Base-by-base conservation (phyloP, 208 protist genomes). In the Trypanosoma mega region DNA sequence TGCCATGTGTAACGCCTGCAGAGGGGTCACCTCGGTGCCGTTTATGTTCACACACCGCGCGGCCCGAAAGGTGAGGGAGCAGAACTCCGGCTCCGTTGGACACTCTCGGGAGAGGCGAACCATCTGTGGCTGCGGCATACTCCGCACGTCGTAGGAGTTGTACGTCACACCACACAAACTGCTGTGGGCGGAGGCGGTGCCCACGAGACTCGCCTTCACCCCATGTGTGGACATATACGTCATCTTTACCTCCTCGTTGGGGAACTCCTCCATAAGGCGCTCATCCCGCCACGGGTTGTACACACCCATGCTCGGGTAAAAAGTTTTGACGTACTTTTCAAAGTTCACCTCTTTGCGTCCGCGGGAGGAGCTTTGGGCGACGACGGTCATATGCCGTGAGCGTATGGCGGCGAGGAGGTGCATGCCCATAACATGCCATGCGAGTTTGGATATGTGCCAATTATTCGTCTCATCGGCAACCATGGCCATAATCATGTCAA, bases 271-370 rank as follows among this genome's bases (percentile, higher is more conserved):
- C 69, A 96, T 76, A 4, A 97, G 80, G 20, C 76, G 72, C 14
- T 63, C 54, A 73, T 97, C 92, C 21, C 87, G 76, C 92, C 92
- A 97, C 29, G 92, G 87, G 65, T 93, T 93, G 78, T 96, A 97
- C 16, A 96, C 85, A 12, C 73, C 77, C 82, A 97, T 93, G 61
- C 82, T 72, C 8, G 92, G 92, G 24, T 61, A 78, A 70, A 92
- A 79, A 57, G 68, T 79, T 36, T 90, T 81, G 24, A 91, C 87
- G 69, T 96, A 93, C 55, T 85, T 87, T 71, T 96, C 92, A 62
- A 97, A 96, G 55, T 87, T 82, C 14, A 82, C 60, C 71, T 93
- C 86, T 60, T 92, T 93, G 54, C 81, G 89, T 62, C 74, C 91
- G 44, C 83, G 78, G 43, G 82, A 90, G 34, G 85, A 94, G 68